phyloP scores from a whole-genome alignment of 2,329 filamentous ascomycete genomes.

The Penicillium sp. region DNA sequence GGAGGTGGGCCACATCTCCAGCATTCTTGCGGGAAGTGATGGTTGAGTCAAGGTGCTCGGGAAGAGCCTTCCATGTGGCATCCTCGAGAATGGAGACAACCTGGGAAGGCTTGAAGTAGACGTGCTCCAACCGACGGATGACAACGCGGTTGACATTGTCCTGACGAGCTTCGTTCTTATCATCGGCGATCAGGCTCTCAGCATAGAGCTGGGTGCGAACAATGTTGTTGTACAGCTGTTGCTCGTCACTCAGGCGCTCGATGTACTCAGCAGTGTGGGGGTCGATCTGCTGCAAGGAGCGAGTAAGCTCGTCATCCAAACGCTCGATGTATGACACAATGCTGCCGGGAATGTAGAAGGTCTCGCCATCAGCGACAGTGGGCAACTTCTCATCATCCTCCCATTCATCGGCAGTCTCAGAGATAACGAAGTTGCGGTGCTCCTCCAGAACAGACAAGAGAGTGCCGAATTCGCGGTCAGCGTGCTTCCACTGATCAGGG shows the following conservation, averaged over 20 bases:
- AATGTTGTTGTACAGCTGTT: conserved; percentile 85
- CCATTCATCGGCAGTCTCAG: conserved; percentile 95
- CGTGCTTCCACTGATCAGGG: conserved; percentile 93
- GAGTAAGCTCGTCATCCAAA: conserved; percentile 93
- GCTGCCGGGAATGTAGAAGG: conserved; percentile 88
- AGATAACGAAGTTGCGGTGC: conserved; percentile 76
- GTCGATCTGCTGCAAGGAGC: conserved; percentile 96
- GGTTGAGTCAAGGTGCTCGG: conserved; percentile 66
- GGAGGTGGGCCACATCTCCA: conserved; percentile 67
- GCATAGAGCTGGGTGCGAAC: conserved; percentile 86
- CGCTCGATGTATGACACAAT: conserved; percentile 92
- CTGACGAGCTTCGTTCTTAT: conserved; percentile 69
- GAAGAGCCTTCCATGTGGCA: conserved; percentile 83
- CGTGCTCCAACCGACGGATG: conserved; percentile 90
- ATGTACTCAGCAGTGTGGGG: conserved; percentile 99
- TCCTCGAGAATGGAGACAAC: conserved; percentile 93
- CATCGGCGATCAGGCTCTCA: conserved; percentile 71
- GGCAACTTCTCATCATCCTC: conserved; percentile 97
- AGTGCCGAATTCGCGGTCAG: conserved; percentile 77
- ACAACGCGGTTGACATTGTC: conserved; percentile 89
- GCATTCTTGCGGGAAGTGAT: conserved; percentile 73
- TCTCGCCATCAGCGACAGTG: conserved; percentile 67
- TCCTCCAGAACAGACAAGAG: conserved; percentile 77
- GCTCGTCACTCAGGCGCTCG: conserved; percentile 88
- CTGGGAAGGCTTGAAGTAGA: conserved; percentile 98